A percentile compares a stretch with the other conserved stretches of the same genome.
phyloP scores from a whole-genome alignment of 2,329 filamentous ascomycete species.

The Colletotrichum sp. region DNA sequence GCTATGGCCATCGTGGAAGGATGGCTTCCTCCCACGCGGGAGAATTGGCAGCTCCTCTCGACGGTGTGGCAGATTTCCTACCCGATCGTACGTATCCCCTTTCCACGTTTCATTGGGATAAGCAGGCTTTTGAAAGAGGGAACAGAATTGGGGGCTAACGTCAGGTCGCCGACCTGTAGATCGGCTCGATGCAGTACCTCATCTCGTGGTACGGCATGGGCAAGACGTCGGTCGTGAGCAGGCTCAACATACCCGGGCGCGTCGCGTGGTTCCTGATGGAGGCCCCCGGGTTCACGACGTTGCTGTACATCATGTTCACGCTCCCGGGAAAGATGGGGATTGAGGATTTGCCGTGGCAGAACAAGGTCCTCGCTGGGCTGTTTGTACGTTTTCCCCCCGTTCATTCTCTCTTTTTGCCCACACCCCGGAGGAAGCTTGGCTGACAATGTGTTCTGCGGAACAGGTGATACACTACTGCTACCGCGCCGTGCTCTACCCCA shows the following conservation, averaged over 20 bases:
- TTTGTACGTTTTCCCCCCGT: conserved; percentile 47
- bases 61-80: conserved; percentile 57
- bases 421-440: neutral
- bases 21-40: conserved; percentile 62
- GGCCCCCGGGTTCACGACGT: conserved; percentile 72
- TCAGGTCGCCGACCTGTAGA: conserved; percentile 46
- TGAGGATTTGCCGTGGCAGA: conserved; percentile 72
- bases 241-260: conserved; percentile 86
- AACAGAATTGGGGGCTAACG: neutral
- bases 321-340: conserved; percentile 65
- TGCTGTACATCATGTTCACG: conserved; percentile 79
- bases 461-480: conserved; percentile 87
- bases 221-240: conserved; percentile 80
- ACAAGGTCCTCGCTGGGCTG: conserved; percentile 74
- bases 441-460: neutral
- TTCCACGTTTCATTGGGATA: no score
- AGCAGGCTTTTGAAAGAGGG: neutral
- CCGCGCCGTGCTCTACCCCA: conserved; percentile 81
- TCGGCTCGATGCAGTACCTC: conserved; percentile 76
- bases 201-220: conserved; percentile 87
- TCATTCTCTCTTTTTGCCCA: rapidly evolving
- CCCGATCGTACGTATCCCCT: conserved; percentile 49
- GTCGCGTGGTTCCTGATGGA: conserved; percentile 92
- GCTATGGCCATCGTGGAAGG: conserved; percentile 53
- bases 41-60: conserved; percentile 60